These are phyloP conservation scores for Rutstroemia sp. DNA, from an alignment of 2,329 filamentous ascomycete species.

Conservation along the genomic window DNA sequence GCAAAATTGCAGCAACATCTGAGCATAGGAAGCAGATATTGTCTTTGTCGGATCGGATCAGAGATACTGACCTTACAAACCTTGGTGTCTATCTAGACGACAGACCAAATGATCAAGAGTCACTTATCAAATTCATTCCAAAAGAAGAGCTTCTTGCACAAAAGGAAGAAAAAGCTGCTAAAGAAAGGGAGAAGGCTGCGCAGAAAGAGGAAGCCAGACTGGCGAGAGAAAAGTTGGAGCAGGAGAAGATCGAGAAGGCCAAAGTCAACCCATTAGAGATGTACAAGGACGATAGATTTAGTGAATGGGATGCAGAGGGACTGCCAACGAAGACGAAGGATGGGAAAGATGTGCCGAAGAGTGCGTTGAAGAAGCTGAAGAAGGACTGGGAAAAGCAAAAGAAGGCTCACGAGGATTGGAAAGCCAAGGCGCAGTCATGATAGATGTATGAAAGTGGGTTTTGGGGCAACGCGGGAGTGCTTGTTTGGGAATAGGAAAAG, in stretches of 20 bases:
- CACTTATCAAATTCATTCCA: slow-evolving; percentile 63
- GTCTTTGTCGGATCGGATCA: slow-evolving; percentile 68
- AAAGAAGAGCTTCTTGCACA: slow-evolving; percentile 49
- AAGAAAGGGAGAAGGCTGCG: slow-evolving; percentile 53
- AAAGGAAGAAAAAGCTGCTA: slow-evolving; percentile 50
- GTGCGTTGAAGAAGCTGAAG: slow-evolving; percentile 68
- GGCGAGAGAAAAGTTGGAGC: slow-evolving; percentile 38
- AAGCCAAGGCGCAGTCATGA: slow-evolving; percentile 11
- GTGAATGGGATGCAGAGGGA: slow-evolving; percentile 76
- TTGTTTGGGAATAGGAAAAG: not conserved
- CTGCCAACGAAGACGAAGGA: slow-evolving; percentile 70
- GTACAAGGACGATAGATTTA: slow-evolving; percentile 56
- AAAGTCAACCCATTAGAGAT: slow-evolving; percentile 47
- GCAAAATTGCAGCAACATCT: slow-evolving; percentile 42
- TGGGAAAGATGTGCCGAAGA: slow-evolving; percentile 76
- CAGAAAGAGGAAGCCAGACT: slow-evolving; percentile 33
- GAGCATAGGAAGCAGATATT: slow-evolving; percentile 65
- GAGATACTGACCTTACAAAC: slow-evolving; percentile 74
- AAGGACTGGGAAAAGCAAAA: slow-evolving; percentile 91
- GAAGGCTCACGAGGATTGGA: slow-evolving; percentile 66
- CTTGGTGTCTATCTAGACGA: slow-evolving; percentile 86
- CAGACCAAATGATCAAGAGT: slow-evolving; percentile 49
- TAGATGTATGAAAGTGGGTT: not conserved
- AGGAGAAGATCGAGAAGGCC: slow-evolving; percentile 45
- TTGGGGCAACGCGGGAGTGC: not conserved